Conservation (phyloP, 805 yeast genomes). For the Komagataella kurtzmanii region DNA sequence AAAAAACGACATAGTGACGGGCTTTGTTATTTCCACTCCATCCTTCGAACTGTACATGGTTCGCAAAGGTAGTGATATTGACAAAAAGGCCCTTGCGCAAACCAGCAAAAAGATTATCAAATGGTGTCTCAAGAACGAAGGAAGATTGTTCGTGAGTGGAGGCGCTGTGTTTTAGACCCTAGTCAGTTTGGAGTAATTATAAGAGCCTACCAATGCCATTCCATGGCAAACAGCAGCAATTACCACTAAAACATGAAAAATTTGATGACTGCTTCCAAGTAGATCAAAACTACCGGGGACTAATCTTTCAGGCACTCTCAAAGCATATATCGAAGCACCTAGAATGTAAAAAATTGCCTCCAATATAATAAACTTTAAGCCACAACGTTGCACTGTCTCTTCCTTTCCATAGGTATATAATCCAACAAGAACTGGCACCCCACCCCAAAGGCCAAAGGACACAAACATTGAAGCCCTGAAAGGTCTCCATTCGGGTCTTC, state of each 20-base stretch:
- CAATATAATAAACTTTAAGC: slow-evolving; percentile 43
- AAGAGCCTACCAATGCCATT: slow-evolving; percentile 44
- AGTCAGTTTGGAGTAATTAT: slow-evolving; percentile 9
- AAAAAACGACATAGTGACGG: slow-evolving; percentile 10
- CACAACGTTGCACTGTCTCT: slow-evolving; percentile 36
- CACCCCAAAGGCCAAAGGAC: slow-evolving; percentile 66
- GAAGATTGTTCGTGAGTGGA: slow-evolving; percentile 58
- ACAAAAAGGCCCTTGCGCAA: slow-evolving; percentile 40
- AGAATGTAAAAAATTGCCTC: slow-evolving; percentile 67
- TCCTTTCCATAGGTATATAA: slow-evolving; percentile 30
- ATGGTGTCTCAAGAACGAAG: slow-evolving; percentile 69
- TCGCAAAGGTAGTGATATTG: slow-evolving; percentile 36
- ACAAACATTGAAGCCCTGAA: slow-evolving; percentile 71
- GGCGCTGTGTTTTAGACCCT: slow-evolving; percentile 44
- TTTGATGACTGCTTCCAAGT: slow-evolving; percentile 75
- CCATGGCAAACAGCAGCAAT: slow-evolving; percentile 68
- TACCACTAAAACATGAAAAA: slow-evolving; percentile 70
- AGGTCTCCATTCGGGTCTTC: slow-evolving; percentile 62
- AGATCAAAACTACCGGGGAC: slow-evolving; percentile 52
- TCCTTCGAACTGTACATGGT: slow-evolving; percentile 50
- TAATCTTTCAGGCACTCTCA: slow-evolving; percentile 63
- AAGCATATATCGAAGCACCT: slow-evolving; percentile 74
- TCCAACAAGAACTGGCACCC: slow-evolving; percentile 54
- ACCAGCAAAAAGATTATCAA: slow-evolving; percentile 52
- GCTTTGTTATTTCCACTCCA: slow-evolving; percentile 15